Conservation (phyloP, 345 rosid species). For the Trapa incisa region DNA sequence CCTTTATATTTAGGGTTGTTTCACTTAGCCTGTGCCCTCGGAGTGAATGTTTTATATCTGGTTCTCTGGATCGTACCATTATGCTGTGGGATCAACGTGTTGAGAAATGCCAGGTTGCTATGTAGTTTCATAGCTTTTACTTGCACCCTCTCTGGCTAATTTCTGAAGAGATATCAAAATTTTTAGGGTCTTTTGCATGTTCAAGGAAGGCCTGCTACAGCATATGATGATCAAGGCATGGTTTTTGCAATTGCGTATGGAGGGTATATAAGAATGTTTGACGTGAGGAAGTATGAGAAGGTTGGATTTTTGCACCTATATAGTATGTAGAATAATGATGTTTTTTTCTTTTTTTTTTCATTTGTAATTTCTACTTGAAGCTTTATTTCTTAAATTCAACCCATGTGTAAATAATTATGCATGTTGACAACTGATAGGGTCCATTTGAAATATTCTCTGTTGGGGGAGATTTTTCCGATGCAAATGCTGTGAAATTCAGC, state of each 20-base stretch:
- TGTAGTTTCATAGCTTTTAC: background rate
- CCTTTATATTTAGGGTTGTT: conserved; percentile 50
- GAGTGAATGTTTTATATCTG: conserved; percentile 79
- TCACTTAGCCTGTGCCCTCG: conserved; percentile 83
- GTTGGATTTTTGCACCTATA: conserved; percentile 20
- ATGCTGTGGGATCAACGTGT: conserved; percentile 95
- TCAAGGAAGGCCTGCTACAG: conserved; percentile 90
- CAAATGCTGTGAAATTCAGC: conserved; percentile 81
- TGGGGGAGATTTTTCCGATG: conserved; percentile 78
- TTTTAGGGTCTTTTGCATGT: conserved; percentile 56
- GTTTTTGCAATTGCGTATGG: conserved; percentile 91
- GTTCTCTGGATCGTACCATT: conserved; percentile 95
- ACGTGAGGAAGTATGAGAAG: conserved; percentile 88
- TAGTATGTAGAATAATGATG: background rate
- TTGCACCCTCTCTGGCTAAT: conserved; percentile 2
- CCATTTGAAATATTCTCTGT: conserved; percentile 83
- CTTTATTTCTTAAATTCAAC: background rate
- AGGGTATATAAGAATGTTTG: conserved; percentile 87
- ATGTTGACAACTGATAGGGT: conserved; percentile 33
- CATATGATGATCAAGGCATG: conserved; percentile 92
- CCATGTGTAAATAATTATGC: background rate
- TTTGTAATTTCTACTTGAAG: background rate
- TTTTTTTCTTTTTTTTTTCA: background rate
- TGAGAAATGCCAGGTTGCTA: conserved; percentile 83
- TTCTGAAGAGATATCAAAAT: conserved; percentile 7